A percentile compares a stretch with the other conserved stretches of the same genome.
phyloP scores from a whole-genome alignment of 768 basidiomycete species.

The Exsudoporus frostii region DNA sequence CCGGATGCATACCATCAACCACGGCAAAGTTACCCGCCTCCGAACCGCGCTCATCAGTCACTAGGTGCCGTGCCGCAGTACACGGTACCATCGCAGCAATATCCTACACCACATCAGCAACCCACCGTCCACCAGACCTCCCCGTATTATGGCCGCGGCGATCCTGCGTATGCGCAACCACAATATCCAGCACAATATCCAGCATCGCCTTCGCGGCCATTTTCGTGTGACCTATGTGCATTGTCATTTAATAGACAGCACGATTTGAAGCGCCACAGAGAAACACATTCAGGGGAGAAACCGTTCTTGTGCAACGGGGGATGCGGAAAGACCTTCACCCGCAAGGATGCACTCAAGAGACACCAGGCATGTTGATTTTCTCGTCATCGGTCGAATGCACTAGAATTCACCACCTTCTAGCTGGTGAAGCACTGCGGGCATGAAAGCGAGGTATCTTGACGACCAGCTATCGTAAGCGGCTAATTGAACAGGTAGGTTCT shows the following conservation, averaged over 20 bases:
- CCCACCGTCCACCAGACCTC: conserved; percentile 21
- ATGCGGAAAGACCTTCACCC: conserved; percentile 83
- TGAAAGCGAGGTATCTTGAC: conserved; percentile 46
- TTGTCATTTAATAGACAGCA: conserved; percentile 85
- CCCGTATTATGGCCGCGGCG: conserved; percentile 36
- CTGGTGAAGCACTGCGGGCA: conserved; percentile 78
- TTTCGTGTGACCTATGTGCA: conserved; percentile 69
- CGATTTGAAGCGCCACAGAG: conserved; percentile 79
- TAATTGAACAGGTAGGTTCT: conserved; percentile 14
- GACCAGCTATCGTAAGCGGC: conserved; percentile 16
- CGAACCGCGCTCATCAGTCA: conserved; percentile 30
- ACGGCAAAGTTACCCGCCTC: conserved; percentile 27
- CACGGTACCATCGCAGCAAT: conserved; percentile 27
- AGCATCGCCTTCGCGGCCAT: conserved; percentile 58
- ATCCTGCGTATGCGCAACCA: conserved; percentile 25
- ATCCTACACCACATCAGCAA: conserved; percentile 27
- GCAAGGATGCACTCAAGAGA: conserved; percentile 82
- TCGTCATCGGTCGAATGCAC: conserved; percentile 2
- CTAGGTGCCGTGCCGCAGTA: conserved; percentile 33
- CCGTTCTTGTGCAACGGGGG: conserved; percentile 81
- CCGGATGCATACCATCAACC: conserved; percentile 21
- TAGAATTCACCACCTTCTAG: conserved; percentile 37
- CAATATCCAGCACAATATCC: conserved; percentile 61
- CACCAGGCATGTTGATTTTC: conserved; percentile 58
- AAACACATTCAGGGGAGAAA: conserved; percentile 84